Evolutionary conservation across 805 yeast species (phyloP), one percentile per base, ranked within the genome.

Genomic region (Yarrowia bubula): DNA sequence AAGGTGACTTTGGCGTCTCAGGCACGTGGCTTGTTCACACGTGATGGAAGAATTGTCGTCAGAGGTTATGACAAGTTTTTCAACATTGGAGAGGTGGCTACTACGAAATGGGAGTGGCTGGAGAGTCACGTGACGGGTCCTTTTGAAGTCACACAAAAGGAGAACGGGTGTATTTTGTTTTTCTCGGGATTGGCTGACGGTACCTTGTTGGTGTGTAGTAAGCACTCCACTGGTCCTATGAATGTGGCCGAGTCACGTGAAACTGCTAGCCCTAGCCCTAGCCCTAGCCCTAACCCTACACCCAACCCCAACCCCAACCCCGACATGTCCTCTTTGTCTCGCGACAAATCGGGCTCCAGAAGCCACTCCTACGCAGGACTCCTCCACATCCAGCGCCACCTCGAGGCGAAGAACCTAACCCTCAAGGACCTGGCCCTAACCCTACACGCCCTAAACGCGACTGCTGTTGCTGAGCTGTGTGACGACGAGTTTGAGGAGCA

Each of bases 31-130:
- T 74, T 93, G 14, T 93, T 93, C 74, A 77, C 76, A 14, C 69
- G 70, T 0, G 70, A 67, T 0, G 68, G 72, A n/a, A 70, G 67
- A 35, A 88, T 95, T 22, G 85, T 85, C 1, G 86, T 87, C 1
- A 79, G 99, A 69, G 99, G 99, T 0, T 95, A 95, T 74, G 95
- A 95, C 75, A 95, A 95, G 76, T 95, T 95, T 75, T 95, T 91
- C 82, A 93, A 89, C 72, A 78, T 91, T 3, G 83, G 80, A 67
- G 99, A 95, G 73, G 80, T 82, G 1, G 68, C 76, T 0, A 68
- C 68, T 6, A 87, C 96, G 0, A 81, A 78, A 66, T 80, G 85
- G 79, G 76, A 75, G 0, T 71, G 73, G 69, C 72, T 92, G 4
- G 69, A 71, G n/a, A 55, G 69, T 0, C 70, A 78, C 37, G 87